Evolutionary conservation across 2,329 filamentous ascomycete genomes (phyloP), one percentile per base, ranked within the genome.

Genomic region (Pseudocercospora eumusae): DNA sequence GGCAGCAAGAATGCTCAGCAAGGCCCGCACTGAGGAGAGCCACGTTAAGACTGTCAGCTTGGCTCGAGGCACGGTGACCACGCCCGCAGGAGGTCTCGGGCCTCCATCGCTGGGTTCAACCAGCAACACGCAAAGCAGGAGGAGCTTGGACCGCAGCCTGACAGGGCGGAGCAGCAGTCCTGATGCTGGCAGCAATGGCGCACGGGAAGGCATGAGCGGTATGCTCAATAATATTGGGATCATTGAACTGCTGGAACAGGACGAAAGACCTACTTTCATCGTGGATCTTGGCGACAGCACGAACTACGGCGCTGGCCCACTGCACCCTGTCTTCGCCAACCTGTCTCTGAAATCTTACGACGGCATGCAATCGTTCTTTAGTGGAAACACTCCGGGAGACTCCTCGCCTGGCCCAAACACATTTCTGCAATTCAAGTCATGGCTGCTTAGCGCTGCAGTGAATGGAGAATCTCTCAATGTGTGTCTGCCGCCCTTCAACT

Each of bases 191-290:
- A 64, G 59, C 50, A 66, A 66, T 56, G 57, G 61, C 36, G 59
- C 52, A 15, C 62, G 52, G 36, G 67, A 68, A 56, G 61, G 59
- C 18, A 20, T 60, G 28, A 55, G 62, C 20, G 60, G 86, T 56
- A 77, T 86, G 56, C 79, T 93, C 4, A 84, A 84, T 45, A 83
- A 83, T 25, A 80, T 92, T 56, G 87, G 88, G 23, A 82, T 91
- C 9, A 76, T 88, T 20, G 91, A 93, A 73, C 78, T 93, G 42
- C 75, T 95, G 44, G 90, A 93, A 71, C 84, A 89, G 67, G 91
- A 95, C 72, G 85, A 88, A 55, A 81, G 91, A 52, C 91, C 90
- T 2, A 90, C 88, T 0, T 91, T 93, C 69, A 83, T 93, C 45
- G 80, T 93, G 33, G 90, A 93, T 69, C 76, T 90, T 56, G 79